A percentile compares a stretch with the other conserved stretches of the same genome.
phyloP scores from a whole-genome alignment of 2,329 filamentous ascomycete genomes.

The Sclerotinia trifoliorum region DNA sequence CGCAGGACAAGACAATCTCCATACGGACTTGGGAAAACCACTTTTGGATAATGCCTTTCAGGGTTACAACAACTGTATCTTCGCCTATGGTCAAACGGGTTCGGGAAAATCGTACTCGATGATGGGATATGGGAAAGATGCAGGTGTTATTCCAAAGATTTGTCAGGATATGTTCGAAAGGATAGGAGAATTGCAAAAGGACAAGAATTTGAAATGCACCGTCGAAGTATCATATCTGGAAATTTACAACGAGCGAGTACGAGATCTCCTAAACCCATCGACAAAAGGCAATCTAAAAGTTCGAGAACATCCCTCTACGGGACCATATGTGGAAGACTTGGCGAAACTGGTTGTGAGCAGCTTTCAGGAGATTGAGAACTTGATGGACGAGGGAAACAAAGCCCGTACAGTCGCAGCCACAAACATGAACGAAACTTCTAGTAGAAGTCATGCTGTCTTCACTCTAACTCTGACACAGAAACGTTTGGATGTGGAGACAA shows the following conservation, averaged over 20 bases:
- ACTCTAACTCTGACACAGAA: slow-evolving; percentile 96
- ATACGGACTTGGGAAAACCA: slow-evolving; percentile 82
- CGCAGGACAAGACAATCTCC: slow-evolving; percentile 85
- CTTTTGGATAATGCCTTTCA: slow-evolving; percentile 97
- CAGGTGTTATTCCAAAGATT: slow-evolving; percentile 94
- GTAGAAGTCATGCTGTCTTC: slow-evolving; percentile 96
- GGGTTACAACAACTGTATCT: slow-evolving; percentile 99
- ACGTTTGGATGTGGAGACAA: slow-evolving; percentile 83
- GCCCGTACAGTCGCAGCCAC: slow-evolving; percentile 95
- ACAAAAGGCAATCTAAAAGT: slow-evolving; percentile 97
- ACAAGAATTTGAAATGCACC: slow-evolving; percentile 79
- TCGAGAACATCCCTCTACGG: slow-evolving; percentile 94
- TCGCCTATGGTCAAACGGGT: slow-evolving; percentile 96
- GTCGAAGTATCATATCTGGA: slow-evolving; percentile 98
- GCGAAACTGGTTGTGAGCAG: slow-evolving; percentile 92
- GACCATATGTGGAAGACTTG: slow-evolving; percentile 96
- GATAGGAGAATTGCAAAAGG: slow-evolving; percentile 67
- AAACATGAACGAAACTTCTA: slow-evolving; percentile 99
- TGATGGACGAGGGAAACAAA: slow-evolving; percentile 99
- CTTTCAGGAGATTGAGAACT: slow-evolving; percentile 91
- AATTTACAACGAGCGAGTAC: slow-evolving; percentile 98
- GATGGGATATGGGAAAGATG: slow-evolving; percentile 98
- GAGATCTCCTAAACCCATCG: slow-evolving; percentile 89
- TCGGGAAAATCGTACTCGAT: slow-evolving; percentile 99
- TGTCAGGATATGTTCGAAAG: slow-evolving; percentile 96